Evolutionary conservation across 495 filamentous ascomycete species (phyloP), one percentile per base, ranked within the genome.

Genomic region (Penicillium subrubescens): DNA sequence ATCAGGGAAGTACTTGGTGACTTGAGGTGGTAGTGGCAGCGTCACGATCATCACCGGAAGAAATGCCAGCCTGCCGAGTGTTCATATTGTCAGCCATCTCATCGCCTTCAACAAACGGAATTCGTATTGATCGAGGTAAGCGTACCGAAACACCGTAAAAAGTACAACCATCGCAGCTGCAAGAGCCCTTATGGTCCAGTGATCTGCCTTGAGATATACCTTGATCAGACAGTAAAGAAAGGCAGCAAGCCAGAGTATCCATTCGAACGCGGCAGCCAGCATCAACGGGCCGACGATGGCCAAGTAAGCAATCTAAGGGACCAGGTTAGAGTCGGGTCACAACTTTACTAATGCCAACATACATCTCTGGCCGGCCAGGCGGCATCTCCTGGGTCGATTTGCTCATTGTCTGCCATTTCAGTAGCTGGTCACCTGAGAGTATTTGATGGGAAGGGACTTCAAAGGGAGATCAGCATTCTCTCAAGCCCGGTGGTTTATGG

Each of bases 31-130:
- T 11, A 98, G 81, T 0, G 95, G 95, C 29, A 99, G 85, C 0
- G 94, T 99, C 33, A 97, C 93, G 33, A 98, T 71, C 93, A 99
- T 97, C 63, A 97, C 88, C 0, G 94, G 94, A 17, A 97, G 81
- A 76, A 97, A 99, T 43, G 94, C 90, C 60, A 82, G 84, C 70
- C 94, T 97, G 67, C 43, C 23, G 60, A 48, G 27, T 33, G 35
- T 10, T 56, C 33, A 23, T n/a, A 2, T 17, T 23, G 33, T 52
- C 33, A 60, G 59, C 3, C 15, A 51, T 34, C n/a, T 57, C 34
- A 14, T 25, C 21, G 17, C 23, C 8, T n/a, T 14, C 3, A 37
- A 14, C 6, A 8, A 51, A 44, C 0, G 12, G 21, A 27, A 23
- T 14, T 8, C 25, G 8, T 1, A 15, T 29, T 34, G 23, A 41